phyloP scores from a whole-genome alignment of 2,329 filamentous ascomycete species.

The Tolypocladium nubicola region DNA sequence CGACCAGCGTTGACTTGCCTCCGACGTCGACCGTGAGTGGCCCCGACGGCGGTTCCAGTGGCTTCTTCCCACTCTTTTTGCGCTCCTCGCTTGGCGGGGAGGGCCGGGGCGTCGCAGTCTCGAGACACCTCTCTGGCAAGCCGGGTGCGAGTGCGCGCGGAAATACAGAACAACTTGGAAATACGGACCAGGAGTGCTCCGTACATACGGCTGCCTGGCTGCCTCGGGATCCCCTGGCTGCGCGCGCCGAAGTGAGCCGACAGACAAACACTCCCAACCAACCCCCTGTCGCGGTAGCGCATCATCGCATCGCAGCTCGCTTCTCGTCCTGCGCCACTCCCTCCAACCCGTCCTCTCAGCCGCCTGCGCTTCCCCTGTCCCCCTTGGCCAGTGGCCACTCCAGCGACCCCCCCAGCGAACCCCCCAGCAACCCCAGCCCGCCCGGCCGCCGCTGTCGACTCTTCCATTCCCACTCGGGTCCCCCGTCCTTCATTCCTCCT shows the following conservation, averaged over 20 bases:
- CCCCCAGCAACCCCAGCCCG: not conserved
- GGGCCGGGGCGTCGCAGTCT: not conserved
- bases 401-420: not conserved
- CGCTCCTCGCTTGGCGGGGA: not conserved
- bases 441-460: not conserved
- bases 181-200: not conserved
- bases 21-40: not conserved
- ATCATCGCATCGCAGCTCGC: not conserved
- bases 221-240: not conserved
- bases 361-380: not conserved
- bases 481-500: not conserved
- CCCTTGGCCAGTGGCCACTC: not conserved
- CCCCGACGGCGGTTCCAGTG: not conserved
- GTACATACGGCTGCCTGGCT: not conserved
- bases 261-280: not conserved
- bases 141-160: not conserved
- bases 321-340: constrained; percentile 1
- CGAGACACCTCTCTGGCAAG: not conserved
- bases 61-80: not conserved
- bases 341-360: not conserved
- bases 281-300: not conserved
- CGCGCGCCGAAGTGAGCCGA: not conserved
- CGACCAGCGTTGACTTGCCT: not conserved
- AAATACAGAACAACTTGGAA: not conserved
- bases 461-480: not conserved